Percentiles rank a stretch among this genome's conserved stretches.
These are phyloP conservation scores for Cytospora chrysosperma DNA, from an alignment of 2,329 filamentous ascomycete genomes.

Conservation along the genomic window DNA sequence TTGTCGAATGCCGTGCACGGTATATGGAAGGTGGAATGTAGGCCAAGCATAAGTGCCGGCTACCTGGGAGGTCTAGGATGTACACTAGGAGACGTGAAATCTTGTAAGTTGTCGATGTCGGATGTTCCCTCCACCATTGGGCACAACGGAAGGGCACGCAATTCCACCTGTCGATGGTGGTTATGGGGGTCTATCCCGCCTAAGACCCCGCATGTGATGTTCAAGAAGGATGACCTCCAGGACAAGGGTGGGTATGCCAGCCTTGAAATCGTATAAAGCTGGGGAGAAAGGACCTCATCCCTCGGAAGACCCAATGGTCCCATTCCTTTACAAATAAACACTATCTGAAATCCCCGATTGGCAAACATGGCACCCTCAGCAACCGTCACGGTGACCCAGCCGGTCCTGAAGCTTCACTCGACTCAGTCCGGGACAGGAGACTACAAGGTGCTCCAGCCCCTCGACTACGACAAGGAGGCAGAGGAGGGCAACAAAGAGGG, in stretches of 20 bases:
- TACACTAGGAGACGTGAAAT: background rate
- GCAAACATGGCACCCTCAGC: conserved; percentile 43
- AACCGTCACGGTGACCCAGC: conserved; percentile 29
- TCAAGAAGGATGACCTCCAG: background rate
- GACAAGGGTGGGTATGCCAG: background rate
- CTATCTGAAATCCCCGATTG: conserved; percentile 36
- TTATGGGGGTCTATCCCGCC: conserved; percentile 1
- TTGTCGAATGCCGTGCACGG: background rate
- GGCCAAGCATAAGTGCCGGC: background rate
- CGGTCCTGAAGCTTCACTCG: conserved; percentile 38
- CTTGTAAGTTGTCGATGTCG: conserved; percentile 12
- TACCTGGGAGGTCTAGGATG: background rate
- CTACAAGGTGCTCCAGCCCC: conserved; percentile 28
- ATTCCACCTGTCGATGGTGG: conserved; percentile 22
- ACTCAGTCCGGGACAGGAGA: conserved; percentile 35
- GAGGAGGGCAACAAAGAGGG: conserved; percentile 26
- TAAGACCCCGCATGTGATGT: conserved; percentile 19
- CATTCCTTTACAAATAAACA: background rate
- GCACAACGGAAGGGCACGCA: conserved; percentile 19
- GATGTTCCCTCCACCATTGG: conserved; percentile 15
- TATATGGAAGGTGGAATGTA: background rate
- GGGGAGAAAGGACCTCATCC: background rate
- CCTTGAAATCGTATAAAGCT: conserved; percentile 18
- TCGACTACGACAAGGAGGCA: conserved; percentile 21
- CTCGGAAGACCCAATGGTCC: background rate